Evolutionary conservation across 306 rosid genomes (phyloP).

Genomic region (Cucurbita maxima): DNA sequence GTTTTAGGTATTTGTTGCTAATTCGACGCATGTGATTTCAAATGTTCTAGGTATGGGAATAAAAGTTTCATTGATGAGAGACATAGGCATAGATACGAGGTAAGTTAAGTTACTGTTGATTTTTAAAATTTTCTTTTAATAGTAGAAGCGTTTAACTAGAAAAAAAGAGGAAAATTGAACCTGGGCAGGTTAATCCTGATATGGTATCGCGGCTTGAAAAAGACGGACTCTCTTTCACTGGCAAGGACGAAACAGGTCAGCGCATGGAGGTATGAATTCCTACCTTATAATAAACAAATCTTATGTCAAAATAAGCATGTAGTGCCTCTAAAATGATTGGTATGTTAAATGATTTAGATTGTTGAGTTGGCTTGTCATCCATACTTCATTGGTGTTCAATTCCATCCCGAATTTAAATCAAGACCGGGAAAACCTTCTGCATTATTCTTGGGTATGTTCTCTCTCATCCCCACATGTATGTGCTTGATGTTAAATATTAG

Average conservation of each 20-base stretch:
- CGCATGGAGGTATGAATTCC: slow-evolving; percentile 31
- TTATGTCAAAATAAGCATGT: background rate
- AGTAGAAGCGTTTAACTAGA: background rate
- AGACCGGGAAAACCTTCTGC: slow-evolving; percentile 83
- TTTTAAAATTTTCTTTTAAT: background rate
- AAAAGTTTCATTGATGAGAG: slow-evolving; percentile 26
- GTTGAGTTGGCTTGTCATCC: slow-evolving; percentile 81
- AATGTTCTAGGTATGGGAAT: slow-evolving; percentile 25
- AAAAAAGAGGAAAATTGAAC: too few species aligned
- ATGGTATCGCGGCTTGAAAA: slow-evolving; percentile 33
- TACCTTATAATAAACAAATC: background rate
- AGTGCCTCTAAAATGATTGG: background rate
- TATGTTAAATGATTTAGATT: slow-evolving; percentile 30
- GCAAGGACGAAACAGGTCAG: slow-evolving; percentile 27
- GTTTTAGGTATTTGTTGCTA: too few species aligned
- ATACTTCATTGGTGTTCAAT: slow-evolving; percentile 75
- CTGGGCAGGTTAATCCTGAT: slow-evolving; percentile 28
- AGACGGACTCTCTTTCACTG: slow-evolving; percentile 28
- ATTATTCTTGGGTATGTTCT: slow-evolving; percentile 50
- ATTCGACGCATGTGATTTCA: too few species aligned
- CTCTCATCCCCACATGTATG: background rate
- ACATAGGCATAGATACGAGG: slow-evolving; percentile 46
- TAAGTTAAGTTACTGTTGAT: background rate
- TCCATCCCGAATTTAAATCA: slow-evolving; percentile 90
- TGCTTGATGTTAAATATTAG: background rate